Percentiles rank a stretch among this genome's conserved stretches.
Conservation (phyloP, 2,329 filamentous ascomycete species). For the Trichoderma sp. region DNA sequence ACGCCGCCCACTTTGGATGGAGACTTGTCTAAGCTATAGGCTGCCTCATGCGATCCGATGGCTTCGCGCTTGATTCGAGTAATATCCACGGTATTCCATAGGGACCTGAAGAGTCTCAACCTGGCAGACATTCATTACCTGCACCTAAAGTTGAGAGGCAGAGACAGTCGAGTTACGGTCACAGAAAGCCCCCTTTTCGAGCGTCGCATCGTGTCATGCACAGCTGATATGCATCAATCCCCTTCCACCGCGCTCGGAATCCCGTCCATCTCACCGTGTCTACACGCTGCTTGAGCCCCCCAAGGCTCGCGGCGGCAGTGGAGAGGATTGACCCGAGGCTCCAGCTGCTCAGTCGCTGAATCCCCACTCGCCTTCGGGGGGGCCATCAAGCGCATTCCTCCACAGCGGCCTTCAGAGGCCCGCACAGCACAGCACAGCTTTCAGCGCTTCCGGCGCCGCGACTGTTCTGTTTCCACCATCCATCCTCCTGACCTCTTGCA, state of each 20-base stretch:
- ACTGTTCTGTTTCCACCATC: neutral
- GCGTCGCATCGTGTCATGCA: neutral
- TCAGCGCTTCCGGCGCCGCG: constrained; percentile 15
- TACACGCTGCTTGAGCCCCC: neutral
- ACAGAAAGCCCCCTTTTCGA: no score
- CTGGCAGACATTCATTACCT: no score
- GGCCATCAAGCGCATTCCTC: constrained; percentile 9
- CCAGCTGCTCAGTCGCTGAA: constrained; percentile 1
- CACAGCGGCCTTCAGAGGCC: constrained; percentile 21
- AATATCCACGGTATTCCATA: no score
- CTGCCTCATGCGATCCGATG: no score
- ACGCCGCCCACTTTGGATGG: no score
- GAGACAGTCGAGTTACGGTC: no score
- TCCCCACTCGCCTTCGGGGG: constrained; percentile 13
- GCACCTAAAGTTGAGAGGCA: no score
- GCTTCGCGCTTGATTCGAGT: no score
- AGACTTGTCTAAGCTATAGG: no score
- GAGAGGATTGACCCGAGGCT: constrained; percentile 21
- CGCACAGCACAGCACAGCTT: constrained; percentile 3
- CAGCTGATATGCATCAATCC: neutral
- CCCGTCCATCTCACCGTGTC: neutral
- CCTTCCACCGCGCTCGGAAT: neutral
- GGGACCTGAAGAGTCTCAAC: no score
- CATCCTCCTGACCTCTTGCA: constrained; percentile 13
- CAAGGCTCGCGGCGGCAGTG: constrained; percentile 14